phyloP scores from a whole-genome alignment of 2,329 filamentous ascomycete genomes.

The Paraphoma sp. region DNA sequence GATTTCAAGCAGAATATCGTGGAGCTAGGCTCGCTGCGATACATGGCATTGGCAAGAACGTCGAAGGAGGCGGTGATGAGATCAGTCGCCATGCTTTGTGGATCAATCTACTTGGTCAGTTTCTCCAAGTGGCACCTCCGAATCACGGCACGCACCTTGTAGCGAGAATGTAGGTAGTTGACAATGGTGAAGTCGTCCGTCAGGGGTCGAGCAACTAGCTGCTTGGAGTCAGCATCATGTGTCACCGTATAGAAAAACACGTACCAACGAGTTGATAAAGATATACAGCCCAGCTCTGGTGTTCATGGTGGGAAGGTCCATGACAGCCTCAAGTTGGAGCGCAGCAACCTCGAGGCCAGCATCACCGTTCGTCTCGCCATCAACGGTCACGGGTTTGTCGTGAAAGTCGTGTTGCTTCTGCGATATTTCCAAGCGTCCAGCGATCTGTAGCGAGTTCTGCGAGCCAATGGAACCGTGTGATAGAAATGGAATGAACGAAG shows the following conservation, averaged over 20 bases:
- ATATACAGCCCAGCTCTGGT: constrained; percentile 84
- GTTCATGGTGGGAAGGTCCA: constrained; percentile 74
- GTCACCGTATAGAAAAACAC: constrained; percentile 28
- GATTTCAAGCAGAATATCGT: constrained; percentile 78
- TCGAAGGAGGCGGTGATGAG: constrained; percentile 90
- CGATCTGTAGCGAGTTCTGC: constrained; percentile 61
- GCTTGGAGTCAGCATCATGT: constrained; percentile 39
- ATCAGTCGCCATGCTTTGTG: constrained; percentile 78
- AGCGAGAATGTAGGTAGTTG: constrained; percentile 82
- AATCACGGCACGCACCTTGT: constrained; percentile 65
- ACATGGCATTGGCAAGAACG: constrained; percentile 83
- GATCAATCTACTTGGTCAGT: constrained; percentile 65
- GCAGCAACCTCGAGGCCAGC: constrained; percentile 50
- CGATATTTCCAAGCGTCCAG: constrained; percentile 46
- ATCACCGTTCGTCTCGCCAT: constrained; percentile 50
- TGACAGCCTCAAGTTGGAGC: constrained; percentile 61
- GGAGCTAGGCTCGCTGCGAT: constrained; percentile 67
- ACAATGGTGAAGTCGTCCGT: constrained; percentile 82
- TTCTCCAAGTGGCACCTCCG: neutral
- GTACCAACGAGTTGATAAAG: constrained; percentile 80
- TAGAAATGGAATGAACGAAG: constrained; percentile 49
- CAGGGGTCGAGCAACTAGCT: constrained; percentile 82
- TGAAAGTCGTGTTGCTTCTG: constrained; percentile 53
- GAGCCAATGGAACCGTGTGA: constrained; percentile 60
- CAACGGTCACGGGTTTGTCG: constrained; percentile 51